Base-by-base conservation (phyloP, 2,329 filamentous ascomycete species). In the Microdochium nivale region DNA sequence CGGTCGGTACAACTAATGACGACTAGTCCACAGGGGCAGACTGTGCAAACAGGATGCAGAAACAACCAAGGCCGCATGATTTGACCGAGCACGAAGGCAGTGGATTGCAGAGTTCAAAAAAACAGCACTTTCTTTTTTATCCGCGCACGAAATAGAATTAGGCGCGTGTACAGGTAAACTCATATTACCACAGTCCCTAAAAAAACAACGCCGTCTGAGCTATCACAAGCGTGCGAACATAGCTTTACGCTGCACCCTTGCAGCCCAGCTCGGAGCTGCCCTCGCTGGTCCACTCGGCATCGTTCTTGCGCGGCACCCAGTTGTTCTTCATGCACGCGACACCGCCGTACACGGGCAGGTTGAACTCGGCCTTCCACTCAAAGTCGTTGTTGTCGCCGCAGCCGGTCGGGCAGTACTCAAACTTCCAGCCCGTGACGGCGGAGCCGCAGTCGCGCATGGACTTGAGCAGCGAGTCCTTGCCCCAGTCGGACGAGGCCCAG, bases 381-480 rank as follows among this genome's bases (percentile, higher is more conserved):
- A 40, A 35, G 13, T 43, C 50, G 27, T 52, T 23, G 32, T 47
- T 24, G 27, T 49, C 48, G 16, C 33, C 33, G n/a, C 33, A 37
- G 24, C 43, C 27, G 21, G 23, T 23, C 35, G 50, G 44, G 25
- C 25, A 51, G 33, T 52, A 54, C 2, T 54, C 32, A 30, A 54
- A 54, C 25, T 47, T 52, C 51, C 51, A 54, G 5, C 8, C 9
- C 14, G 51, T 54, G 16, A 51, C n/a, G 10, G 25, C 53, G 3
- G 47, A 48, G n/a, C 47, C 35, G 33, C 53, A 54, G 9, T 33
- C 47, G n/a, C 50, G 49, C 9, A 44, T 24, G 11, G 50, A 9
- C 56, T 58, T 24, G 50, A 59, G 27, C 21, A 60, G 47, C 23
- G 51, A 47, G n/a, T 51, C 52, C 19, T 49, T 25, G 30, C 37